Evolutionary conservation across 2,329 filamentous ascomycete species (phyloP).

Genomic region (Claviceps purpurea): DNA sequence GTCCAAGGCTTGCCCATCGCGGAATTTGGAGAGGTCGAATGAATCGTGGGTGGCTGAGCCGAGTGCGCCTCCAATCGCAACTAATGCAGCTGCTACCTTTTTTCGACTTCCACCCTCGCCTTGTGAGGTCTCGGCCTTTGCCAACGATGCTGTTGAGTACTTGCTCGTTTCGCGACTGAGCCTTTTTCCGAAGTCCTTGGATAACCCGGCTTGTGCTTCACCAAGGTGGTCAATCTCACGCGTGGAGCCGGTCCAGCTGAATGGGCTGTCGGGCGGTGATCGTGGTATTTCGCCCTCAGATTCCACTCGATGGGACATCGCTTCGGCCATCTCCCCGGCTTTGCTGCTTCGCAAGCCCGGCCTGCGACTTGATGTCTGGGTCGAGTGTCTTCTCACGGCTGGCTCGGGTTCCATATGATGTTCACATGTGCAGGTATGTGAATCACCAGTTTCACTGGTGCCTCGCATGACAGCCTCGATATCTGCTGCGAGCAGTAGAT

Average conservation of each 20-base stretch:
- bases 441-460: background rate
- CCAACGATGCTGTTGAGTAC: background rate
- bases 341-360: background rate
- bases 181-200: background rate
- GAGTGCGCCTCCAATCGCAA: constrained; percentile 29
- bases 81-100: constrained; percentile 30
- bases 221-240: background rate
- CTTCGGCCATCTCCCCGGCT: background rate
- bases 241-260: background rate
- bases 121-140: background rate
- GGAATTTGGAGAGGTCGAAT: constrained; percentile 36
- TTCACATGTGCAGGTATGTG: constrained; percentile 8
- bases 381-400: background rate
- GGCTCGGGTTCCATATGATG: constrained; percentile 2
- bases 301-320: background rate
- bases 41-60: constrained; percentile 33
- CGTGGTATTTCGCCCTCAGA: background rate
- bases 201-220: background rate
- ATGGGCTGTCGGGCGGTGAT: background rate
- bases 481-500: constrained; percentile 31
- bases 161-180: background rate
- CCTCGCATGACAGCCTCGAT: constrained; percentile 9
- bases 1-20: constrained; percentile 28
- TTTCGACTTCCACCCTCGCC: constrained; percentile 18
- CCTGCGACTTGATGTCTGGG: background rate